Evolutionary conservation across 495 filamentous ascomycete species (phyloP).

Genomic region (Amniculicola lignicola): DNA sequence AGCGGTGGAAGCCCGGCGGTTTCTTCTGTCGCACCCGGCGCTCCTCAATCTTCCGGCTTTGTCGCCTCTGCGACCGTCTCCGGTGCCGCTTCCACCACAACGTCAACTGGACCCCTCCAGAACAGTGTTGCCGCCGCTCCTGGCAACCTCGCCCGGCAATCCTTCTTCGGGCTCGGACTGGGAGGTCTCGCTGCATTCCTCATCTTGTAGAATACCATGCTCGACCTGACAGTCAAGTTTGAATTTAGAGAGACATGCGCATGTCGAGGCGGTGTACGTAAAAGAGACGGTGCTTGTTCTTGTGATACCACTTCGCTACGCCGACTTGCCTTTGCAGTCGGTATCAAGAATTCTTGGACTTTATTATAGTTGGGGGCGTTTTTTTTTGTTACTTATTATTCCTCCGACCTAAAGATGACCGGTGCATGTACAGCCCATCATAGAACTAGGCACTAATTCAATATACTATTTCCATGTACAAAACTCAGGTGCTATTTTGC

Average conservation of each 20-base stretch:
- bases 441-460: slow-evolving; percentile 22
- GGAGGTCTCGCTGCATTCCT: slow-evolving; percentile 34
- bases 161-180: slow-evolving; percentile 25
- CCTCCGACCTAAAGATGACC: not conserved
- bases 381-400: slow-evolving; percentile 13
- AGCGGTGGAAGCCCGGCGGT: not conserved
- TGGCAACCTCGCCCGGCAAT: slow-evolving; percentile 16
- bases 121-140: slow-evolving; percentile 23
- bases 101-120: slow-evolving; percentile 4
- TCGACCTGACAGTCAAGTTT: not conserved
- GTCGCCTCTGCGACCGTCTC: not conserved
- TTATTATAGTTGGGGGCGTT: slow-evolving; percentile 14
- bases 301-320: slow-evolving; percentile 29
- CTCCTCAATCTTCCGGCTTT: not conserved
- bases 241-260: not conserved
- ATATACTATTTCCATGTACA: no score
- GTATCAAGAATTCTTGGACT: not conserved
- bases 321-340: not conserved
- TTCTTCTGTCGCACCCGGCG: slow-evolving; percentile 3
- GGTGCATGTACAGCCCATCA: slow-evolving; percentile 10
- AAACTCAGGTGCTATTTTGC: no score
- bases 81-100: slow-evolving; percentile 9
- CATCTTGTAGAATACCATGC: slow-evolving; percentile 12
- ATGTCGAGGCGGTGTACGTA: not conserved
- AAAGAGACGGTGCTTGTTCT: not conserved